Conservation (phyloP, 1,284 basidiomycete genomes). For the Wallemia hederae region DNA sequence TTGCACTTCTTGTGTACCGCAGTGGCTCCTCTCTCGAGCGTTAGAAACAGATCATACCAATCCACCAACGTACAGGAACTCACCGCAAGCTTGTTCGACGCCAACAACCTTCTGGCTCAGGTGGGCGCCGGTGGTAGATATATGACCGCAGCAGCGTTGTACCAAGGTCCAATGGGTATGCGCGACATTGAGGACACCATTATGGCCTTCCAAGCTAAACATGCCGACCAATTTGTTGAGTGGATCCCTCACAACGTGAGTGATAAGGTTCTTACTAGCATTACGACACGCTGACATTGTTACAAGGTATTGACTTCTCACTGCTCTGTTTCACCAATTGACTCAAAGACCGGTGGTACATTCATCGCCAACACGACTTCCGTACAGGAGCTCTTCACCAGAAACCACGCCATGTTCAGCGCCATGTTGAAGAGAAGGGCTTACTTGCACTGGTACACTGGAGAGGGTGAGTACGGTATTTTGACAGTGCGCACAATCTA, state of each 20-base stretch:
- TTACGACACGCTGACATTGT: constrained; percentile 71
- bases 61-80: constrained; percentile 94
- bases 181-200: constrained; percentile 89
- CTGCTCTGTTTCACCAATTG: constrained; percentile 82
- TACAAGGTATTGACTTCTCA: constrained; percentile 91
- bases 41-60: constrained; percentile 56
- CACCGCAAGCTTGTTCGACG: constrained; percentile 95
- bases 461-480: constrained; percentile 24
- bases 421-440: constrained; percentile 44
- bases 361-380: background rate
- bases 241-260: constrained; percentile 91
- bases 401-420: constrained; percentile 97
- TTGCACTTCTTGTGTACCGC: constrained; percentile 96
- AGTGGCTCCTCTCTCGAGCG: constrained; percentile 74
- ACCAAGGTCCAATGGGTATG: constrained; percentile 88
- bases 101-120: constrained; percentile 74
- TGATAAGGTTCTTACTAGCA: constrained; percentile 86
- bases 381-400: background rate
- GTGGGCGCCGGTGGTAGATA: constrained; percentile 36
- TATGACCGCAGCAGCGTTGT: constrained; percentile 35
- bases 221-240: constrained; percentile 60
- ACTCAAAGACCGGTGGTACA: constrained; percentile 18
- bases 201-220: constrained; percentile 81
- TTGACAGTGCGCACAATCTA: background rate
- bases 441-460: constrained; percentile 81